A percentile compares a stretch with the other conserved stretches of the same genome.
Evolutionary conservation across 768 basidiomycete species (phyloP).

Genomic region (Chalciporus piperatus): DNA sequence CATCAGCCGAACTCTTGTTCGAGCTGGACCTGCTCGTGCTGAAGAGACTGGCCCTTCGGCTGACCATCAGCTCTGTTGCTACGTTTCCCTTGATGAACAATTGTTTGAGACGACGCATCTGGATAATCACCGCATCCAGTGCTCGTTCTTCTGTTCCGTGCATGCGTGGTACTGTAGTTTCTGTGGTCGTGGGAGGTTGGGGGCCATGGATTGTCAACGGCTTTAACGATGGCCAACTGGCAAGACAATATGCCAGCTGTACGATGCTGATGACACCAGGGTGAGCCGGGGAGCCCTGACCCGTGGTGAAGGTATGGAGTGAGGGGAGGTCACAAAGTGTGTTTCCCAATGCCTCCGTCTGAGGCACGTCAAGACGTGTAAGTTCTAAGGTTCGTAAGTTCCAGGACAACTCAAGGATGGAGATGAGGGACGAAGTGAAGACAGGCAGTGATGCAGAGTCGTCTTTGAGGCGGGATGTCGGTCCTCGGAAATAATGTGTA

Average conservation of each 20-base stretch:
- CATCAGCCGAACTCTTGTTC: not conserved
- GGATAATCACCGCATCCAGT: not conserved
- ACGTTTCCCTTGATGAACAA: not conserved
- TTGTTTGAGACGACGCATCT: not conserved
- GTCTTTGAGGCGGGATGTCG: not conserved
- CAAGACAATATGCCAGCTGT: slow-evolving; percentile 1
- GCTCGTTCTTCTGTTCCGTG: not conserved
- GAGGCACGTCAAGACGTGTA: not conserved
- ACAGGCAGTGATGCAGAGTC: not conserved
- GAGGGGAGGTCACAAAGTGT: not conserved
- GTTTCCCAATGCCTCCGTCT: not conserved
- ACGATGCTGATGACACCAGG: not conserved
- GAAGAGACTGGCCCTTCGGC: not conserved
- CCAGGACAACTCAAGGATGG: not conserved
- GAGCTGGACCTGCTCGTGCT: not conserved
- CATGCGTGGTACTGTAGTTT: not conserved
- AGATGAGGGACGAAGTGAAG: not conserved
- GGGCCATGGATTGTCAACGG: not conserved
- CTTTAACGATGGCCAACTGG: not conserved
- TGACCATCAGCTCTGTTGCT: slow-evolving; percentile 1
- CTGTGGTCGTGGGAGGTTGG: not conserved
- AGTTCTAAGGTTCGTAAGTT: not conserved
- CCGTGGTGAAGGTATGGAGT: not conserved
- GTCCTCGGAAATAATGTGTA: not conserved
- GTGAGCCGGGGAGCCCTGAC: not conserved